Conservation (phyloP, 768 basidiomycete genomes). For the Tubosaeta sp. region DNA sequence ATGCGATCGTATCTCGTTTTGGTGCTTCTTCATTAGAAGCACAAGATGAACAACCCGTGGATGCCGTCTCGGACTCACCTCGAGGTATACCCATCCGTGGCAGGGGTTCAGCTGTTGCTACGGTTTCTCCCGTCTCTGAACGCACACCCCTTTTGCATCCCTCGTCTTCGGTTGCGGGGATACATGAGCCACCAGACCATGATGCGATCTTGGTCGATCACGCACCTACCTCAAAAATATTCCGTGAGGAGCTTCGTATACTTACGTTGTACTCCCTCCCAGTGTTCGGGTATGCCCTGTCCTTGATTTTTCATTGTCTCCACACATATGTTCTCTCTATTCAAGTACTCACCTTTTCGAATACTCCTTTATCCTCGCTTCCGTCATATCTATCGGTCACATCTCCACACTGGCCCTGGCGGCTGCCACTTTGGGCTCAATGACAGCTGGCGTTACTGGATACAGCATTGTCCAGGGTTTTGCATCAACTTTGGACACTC, state of each 20-base stretch:
- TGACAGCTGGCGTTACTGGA: constrained; percentile 59
- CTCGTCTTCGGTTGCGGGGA: constrained; percentile 50
- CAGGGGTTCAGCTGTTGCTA: background rate
- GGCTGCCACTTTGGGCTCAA: constrained; percentile 68
- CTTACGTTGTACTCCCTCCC: constrained; percentile 64
- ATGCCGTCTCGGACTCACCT: constrained; percentile 12
- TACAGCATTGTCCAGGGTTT: constrained; percentile 78
- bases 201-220: constrained; percentile 13
- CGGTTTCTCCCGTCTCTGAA: constrained; percentile 32
- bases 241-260: constrained; percentile 57
- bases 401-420: constrained; percentile 87
- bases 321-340: background rate
- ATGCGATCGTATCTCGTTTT: constrained; percentile 55
- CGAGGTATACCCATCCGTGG: constrained; percentile 16
- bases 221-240: constrained; percentile 28
- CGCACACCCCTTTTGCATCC: constrained; percentile 51
- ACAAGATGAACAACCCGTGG: constrained; percentile 2
- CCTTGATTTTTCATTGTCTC: background rate
- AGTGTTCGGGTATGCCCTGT: constrained; percentile 56
- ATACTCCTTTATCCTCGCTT: constrained; percentile 78
- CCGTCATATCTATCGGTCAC: constrained; percentile 87
- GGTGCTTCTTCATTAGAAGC: constrained; percentile 28
- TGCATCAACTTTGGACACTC: constrained; percentile 81
- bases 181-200: constrained; percentile 45
- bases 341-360: constrained; percentile 74